Percentiles rank a stretch among this genome's conserved stretches.
phyloP scores from a whole-genome alignment of 257 asterid genomes.

The Plantago major region DNA sequence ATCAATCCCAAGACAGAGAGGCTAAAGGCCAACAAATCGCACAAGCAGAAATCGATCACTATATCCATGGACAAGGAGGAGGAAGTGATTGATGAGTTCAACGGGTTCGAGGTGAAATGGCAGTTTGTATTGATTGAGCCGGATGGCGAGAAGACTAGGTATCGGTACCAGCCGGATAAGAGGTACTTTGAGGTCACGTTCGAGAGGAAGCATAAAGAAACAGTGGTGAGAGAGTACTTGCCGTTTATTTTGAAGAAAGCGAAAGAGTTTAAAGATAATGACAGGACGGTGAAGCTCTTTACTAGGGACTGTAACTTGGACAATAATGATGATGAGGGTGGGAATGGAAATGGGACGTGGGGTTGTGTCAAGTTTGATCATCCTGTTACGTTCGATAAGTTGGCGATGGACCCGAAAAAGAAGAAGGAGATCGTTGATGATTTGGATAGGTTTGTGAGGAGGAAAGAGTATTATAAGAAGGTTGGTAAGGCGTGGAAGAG shows the following conservation, averaged over 20 bases:
- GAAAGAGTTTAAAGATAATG: slow-evolving; percentile 41
- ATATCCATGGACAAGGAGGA: slow-evolving; percentile 55
- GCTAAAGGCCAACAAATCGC: slow-evolving; percentile 42
- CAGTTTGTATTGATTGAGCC: slow-evolving; percentile 48
- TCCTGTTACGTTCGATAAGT: slow-evolving; percentile 60
- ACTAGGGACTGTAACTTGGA: slow-evolving; percentile 50
- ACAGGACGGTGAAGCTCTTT: slow-evolving; percentile 52
- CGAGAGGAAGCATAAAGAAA: slow-evolving; percentile 29
- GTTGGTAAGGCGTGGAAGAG: slow-evolving; percentile 94
- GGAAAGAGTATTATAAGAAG: slow-evolving; percentile 65
- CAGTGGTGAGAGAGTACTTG: slow-evolving; percentile 44
- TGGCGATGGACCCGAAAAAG: slow-evolving; percentile 64
- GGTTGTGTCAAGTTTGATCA: slow-evolving; percentile 64
- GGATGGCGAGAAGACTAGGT: slow-evolving; percentile 17
- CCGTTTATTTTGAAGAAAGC: slow-evolving; percentile 53
- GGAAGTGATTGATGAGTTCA: slow-evolving; percentile 31
- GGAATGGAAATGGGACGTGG: too few species aligned
- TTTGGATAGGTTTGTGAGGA: slow-evolving; percentile 63
- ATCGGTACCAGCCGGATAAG: slow-evolving; percentile 35
- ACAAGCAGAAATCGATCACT: slow-evolving; percentile 44
- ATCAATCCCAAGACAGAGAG: slow-evolving; percentile 49
- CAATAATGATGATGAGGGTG: slow-evolving; percentile 45
- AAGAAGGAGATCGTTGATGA: slow-evolving; percentile 52
- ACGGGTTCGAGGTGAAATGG: slow-evolving; percentile 41
- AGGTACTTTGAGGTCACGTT: slow-evolving; percentile 63